Evolutionary conservation across 2,329 filamentous ascomycete genomes (phyloP), one percentile per base, ranked within the genome.

Genomic region (Stylonectria norvegica): DNA sequence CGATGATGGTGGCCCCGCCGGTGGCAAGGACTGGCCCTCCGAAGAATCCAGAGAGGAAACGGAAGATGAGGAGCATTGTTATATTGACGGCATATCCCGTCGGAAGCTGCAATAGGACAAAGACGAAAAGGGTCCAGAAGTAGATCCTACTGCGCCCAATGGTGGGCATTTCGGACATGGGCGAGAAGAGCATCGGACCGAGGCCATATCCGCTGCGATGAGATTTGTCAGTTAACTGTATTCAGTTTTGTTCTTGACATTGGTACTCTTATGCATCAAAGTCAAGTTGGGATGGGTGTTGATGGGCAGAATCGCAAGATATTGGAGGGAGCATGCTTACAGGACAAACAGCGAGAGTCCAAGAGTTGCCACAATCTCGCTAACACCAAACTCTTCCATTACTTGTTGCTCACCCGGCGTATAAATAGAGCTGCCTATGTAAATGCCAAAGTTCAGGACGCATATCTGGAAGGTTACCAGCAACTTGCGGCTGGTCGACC

Each of bases 1-100:
- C 41, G 11, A 36, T 36, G 18, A 47, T 34, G 8, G 38, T 42
- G 5, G 35, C 40, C 1, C 45, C 45, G 2, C 42, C 45, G 7
- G 42, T 42, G 5, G 45, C 45, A 7, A 48, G 42, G 11, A 37
- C 34, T 1, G 45, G 45, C 3, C 25, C 20, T 7, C 45, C 45
- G 27, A 53, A 54, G 25, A 54, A 53, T 4, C 50, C 51, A 1
- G 42, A 38, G 4, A 53, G n/a, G 19, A 53, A 54, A 17, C 51
- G 45, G 18, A 54, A 48, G 11, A 40, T 36, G 3, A 54, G 29
- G 9, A 54, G 38, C 38, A 49, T 47, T 11, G 27, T 32, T 11
- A 47, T 32, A 34, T 45, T 52, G 5, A 34, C 42, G 15, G 50
- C 46, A 3, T 45, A 37, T 1, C 40, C 50, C 0, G 38, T 36